These are phyloP conservation scores for Podila epigama DNA, from an alignment of 192 early-diverging fungal genomes.

Conservation along the genomic window DNA sequence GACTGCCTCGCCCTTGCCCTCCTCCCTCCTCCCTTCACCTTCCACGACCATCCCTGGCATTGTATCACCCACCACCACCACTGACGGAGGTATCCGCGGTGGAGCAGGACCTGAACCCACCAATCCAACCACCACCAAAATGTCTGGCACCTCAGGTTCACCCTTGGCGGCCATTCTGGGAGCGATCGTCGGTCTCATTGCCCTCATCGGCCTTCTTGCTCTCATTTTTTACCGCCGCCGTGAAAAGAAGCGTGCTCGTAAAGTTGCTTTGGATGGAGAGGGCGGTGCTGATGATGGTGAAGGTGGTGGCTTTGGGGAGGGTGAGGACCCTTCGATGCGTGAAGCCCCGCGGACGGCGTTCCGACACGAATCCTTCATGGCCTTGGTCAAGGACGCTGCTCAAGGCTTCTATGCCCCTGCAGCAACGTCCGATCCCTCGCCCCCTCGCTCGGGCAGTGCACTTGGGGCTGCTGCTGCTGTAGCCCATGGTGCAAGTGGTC, in stretches of 20 bases:
- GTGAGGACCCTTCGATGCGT: not conserved
- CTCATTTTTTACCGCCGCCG: not conserved
- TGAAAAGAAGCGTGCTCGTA: not conserved
- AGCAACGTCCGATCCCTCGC: not conserved
- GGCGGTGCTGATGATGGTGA: not conserved
- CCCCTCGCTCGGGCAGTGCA: not conserved
- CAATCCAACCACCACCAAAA: not conserved
- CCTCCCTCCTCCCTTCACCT: not conserved
- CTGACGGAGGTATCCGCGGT: not conserved
- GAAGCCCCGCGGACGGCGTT: not conserved
- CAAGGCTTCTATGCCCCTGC: slow-evolving; percentile 10
- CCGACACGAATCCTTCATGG: slow-evolving; percentile 11
- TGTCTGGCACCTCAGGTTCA: not conserved
- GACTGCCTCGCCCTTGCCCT: not conserved
- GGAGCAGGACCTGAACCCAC: not conserved
- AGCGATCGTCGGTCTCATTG: not conserved
- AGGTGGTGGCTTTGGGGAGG: not conserved
- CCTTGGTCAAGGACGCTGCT: slow-evolving; percentile 7
- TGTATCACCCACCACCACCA: not conserved
- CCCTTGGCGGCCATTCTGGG: not conserved
- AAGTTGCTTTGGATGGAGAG: not conserved
- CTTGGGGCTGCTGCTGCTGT: too few relatives aligned
- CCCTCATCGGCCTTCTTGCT: slow-evolving; percentile 1
- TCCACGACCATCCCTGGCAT: not conserved
- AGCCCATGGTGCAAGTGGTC: too few relatives aligned